A percentile compares a stretch with the other conserved stretches of the same genome.
phyloP scores from a whole-genome alignment of 169 alveolate genomes.

The Babesia ovis region DNA sequence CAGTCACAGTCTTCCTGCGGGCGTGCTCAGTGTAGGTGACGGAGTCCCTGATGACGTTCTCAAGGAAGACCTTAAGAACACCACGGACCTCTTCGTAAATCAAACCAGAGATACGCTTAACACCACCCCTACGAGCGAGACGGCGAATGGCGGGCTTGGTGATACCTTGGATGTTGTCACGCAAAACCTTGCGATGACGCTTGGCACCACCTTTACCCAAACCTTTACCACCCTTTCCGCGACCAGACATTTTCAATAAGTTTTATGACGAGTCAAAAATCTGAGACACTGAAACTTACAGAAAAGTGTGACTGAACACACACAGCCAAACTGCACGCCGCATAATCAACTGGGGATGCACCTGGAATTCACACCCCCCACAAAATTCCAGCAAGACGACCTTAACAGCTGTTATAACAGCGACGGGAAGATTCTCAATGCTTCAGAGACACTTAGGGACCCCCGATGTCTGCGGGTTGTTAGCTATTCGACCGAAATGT shows the following conservation, averaged over 20 bases:
- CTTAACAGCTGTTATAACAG: no score
- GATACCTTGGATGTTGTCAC: constrained; percentile 98
- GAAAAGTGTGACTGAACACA: constrained; percentile 67
- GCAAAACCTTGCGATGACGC: constrained; percentile 95
- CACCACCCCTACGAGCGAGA: constrained; percentile 99
- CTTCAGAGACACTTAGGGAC: no score
- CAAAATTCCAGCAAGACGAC: no score
- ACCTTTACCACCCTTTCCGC: constrained; percentile 99
- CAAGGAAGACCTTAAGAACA: constrained; percentile 97
- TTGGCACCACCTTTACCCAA: constrained; percentile 99
- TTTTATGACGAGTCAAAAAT: constrained; percentile 34
- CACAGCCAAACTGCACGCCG: constrained; percentile 21
- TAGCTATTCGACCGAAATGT: no score
- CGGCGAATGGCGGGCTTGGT: constrained; percentile 99
- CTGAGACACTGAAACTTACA: constrained; percentile 52
- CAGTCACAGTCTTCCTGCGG: constrained; percentile 99
- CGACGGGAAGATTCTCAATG: no score
- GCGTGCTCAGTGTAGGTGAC: constrained; percentile 99
- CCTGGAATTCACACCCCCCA: constrained; percentile 5
- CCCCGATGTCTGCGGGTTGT: no score
- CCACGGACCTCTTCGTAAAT: constrained; percentile 99
- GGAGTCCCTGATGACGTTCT: constrained; percentile 97
- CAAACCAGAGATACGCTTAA: constrained; percentile 98
- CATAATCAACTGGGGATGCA: constrained; percentile 41
- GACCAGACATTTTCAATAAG: constrained; percentile 89